Percentiles rank a stretch among this genome's conserved stretches.
Conservation (phyloP, 345 rosid genomes). For the Boechera divaricarpa region DNA sequence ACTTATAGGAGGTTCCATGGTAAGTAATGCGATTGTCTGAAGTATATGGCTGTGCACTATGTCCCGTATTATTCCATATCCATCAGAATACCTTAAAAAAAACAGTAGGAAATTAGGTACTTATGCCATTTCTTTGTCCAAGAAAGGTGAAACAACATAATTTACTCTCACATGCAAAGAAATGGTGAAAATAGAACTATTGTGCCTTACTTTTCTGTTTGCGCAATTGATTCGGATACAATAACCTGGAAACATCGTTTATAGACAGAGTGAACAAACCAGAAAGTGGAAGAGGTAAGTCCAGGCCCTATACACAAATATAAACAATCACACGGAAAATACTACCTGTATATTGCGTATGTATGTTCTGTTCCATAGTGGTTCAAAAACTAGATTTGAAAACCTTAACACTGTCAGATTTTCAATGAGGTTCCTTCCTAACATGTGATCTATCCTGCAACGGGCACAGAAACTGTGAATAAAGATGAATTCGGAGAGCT, state of each 20-base stretch:
- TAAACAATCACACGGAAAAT: constrained; percentile 1
- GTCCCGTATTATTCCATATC: constrained; percentile 79
- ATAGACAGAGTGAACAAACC: constrained; percentile 30
- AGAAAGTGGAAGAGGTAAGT: constrained; percentile 18
- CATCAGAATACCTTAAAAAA: constrained; percentile 67
- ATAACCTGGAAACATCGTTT: constrained; percentile 55
- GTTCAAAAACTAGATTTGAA: constrained; percentile 79
- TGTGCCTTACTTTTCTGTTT: constrained; percentile 52
- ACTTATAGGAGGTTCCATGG: constrained; percentile 87
- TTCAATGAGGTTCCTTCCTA: constrained; percentile 79
- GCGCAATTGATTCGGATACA: constrained; percentile 61
- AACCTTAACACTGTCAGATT: constrained; percentile 78
- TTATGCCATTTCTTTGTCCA: constrained; percentile 17
- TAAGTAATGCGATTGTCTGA: constrained; percentile 76
- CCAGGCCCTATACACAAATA: neutral
- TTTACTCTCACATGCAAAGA: constrained; percentile 19
- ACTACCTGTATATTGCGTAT: constrained; percentile 67
- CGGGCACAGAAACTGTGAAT: constrained; percentile 16
- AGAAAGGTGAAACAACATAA: constrained; percentile 1
- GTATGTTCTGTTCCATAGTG: constrained; percentile 74
- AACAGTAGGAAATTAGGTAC: neutral
- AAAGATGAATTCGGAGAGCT: neutral
- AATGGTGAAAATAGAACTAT: constrained; percentile 14
- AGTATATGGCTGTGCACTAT: constrained; percentile 77
- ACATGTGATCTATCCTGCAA: constrained; percentile 77